These are phyloP conservation scores for Candida takata DNA, from an alignment of 805 yeast genomes.

Conservation along the genomic window DNA sequence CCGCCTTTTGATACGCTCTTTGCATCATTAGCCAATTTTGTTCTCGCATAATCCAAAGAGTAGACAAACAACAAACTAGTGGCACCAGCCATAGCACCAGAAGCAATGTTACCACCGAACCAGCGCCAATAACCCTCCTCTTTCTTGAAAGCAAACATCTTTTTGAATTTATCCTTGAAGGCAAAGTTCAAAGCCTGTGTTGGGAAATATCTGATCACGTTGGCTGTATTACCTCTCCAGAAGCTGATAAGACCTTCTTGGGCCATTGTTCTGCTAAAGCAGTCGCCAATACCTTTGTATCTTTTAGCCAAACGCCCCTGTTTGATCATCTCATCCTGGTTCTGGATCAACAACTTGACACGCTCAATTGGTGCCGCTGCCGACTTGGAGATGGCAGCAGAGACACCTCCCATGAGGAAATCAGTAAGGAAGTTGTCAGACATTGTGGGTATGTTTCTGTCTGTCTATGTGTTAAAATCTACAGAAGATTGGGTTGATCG, in stretches of 20 bases:
- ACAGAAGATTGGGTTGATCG: too few species aligned
- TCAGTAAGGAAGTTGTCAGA: slow-evolving; percentile 38
- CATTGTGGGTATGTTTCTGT: background rate
- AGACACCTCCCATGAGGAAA: slow-evolving; percentile 94
- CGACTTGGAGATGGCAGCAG: slow-evolving; percentile 96
- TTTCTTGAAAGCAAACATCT: slow-evolving; percentile 90
- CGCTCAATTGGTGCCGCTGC: slow-evolving; percentile 95
- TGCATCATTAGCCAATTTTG: slow-evolving; percentile 95
- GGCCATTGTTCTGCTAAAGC: slow-evolving; percentile 85
- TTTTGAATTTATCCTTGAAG: slow-evolving; percentile 92
- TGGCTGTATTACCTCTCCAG: slow-evolving; percentile 99
- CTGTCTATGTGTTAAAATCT: too few species aligned
- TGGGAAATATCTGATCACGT: slow-evolving; percentile 96
- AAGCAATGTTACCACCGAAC: slow-evolving; percentile 94
- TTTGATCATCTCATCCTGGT: slow-evolving; percentile 94
- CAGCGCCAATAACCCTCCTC: slow-evolving; percentile 80
- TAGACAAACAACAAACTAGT: slow-evolving; percentile 81
- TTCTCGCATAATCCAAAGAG: slow-evolving; percentile 94
- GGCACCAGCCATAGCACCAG: slow-evolving; percentile 97
- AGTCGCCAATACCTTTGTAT: slow-evolving; percentile 82
- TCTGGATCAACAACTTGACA: slow-evolving; percentile 89
- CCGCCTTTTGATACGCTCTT: slow-evolving; percentile 62
- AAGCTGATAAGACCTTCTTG: slow-evolving; percentile 83
- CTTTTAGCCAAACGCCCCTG: slow-evolving; percentile 82
- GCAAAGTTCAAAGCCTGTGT: slow-evolving; percentile 96